Evolutionary conservation across 108 stramenopile genomes (phyloP).

Genomic region (Discostella pseudostelligera): DNA sequence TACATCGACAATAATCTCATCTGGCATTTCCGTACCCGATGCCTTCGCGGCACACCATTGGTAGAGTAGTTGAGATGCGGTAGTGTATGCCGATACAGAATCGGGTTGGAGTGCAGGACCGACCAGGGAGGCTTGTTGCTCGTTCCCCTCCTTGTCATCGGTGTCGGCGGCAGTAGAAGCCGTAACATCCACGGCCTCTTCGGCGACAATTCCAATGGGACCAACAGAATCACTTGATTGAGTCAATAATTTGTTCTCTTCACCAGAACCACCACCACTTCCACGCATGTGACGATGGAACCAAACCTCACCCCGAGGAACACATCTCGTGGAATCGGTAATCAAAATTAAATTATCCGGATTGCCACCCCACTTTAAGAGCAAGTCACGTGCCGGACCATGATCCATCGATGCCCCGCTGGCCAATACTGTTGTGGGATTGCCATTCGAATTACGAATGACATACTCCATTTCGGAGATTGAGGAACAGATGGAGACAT

Average conservation of each 20-base stretch:
- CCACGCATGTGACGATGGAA: neutral
- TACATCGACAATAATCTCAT: conserved; percentile 73
- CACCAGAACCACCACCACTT: neutral
- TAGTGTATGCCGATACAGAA: conserved; percentile 54
- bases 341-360: conserved; percentile 76
- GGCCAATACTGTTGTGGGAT: conserved; percentile 82
- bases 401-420: conserved; percentile 72
- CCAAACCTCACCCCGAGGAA: conserved; percentile 51
- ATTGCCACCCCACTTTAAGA: conserved; percentile 80
- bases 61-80: conserved; percentile 70
- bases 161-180: neutral
- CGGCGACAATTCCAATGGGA: conserved; percentile 8
- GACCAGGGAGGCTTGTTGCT: conserved; percentile 36
- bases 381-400: conserved; percentile 80
- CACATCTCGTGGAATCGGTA: conserved; percentile 73
- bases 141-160: conserved; percentile 17
- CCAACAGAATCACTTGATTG: neutral
- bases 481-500: conserved; percentile 56
- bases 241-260: neutral
- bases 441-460: conserved; percentile 32
- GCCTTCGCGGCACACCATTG: conserved; percentile 81
- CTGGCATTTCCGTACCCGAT: conserved; percentile 82
- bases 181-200: neutral
- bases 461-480: conserved; percentile 59
- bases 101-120: conserved; percentile 47